phyloP scores from a whole-genome alignment of 1,284 basidiomycete genomes.

The Ustilago shanxiensis region DNA sequence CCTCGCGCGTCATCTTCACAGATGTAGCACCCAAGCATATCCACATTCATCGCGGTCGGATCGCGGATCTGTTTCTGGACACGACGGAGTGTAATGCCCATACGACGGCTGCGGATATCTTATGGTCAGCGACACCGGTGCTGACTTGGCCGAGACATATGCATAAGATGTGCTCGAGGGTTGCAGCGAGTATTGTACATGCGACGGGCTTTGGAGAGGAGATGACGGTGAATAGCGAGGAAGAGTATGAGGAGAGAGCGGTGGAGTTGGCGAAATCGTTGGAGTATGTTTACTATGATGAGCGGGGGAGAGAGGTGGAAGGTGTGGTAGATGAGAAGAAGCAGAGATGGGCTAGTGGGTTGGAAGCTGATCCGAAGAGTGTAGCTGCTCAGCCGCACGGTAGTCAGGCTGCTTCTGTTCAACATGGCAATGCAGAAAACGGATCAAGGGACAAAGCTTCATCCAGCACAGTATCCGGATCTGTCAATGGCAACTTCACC shows the following conservation, averaged over 20 bases:
- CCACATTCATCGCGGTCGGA: conserved; percentile 75
- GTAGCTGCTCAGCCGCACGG: conserved; percentile 44
- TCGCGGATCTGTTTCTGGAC: conserved; percentile 77
- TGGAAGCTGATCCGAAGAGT: conserved; percentile 45
- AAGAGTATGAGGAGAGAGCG: conserved; percentile 75
- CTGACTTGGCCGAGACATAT: conserved; percentile 75
- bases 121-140: conserved; percentile 77
- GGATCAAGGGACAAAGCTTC: not conserved
- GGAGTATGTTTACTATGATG: conserved; percentile 65
- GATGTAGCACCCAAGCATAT: conserved; percentile 75
- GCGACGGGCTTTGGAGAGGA: conserved; percentile 75
- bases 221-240: conserved; percentile 74
- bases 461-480: not conserved
- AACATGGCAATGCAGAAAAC: not conserved
- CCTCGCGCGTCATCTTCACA: conserved; percentile 75
- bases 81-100: conserved; percentile 79
- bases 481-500: not conserved
- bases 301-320: conserved; percentile 19
- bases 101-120: conserved; percentile 76
- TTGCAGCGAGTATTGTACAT: conserved; percentile 75
- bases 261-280: conserved; percentile 73
- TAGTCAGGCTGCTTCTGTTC: not conserved
- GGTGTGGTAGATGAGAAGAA: conserved; percentile 5
- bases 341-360: conserved; percentile 31
- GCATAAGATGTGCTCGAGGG: conserved; percentile 77